Base-by-base conservation (phyloP, 2,329 filamentous ascomycete genomes). In the Sporothrix pallida region DNA sequence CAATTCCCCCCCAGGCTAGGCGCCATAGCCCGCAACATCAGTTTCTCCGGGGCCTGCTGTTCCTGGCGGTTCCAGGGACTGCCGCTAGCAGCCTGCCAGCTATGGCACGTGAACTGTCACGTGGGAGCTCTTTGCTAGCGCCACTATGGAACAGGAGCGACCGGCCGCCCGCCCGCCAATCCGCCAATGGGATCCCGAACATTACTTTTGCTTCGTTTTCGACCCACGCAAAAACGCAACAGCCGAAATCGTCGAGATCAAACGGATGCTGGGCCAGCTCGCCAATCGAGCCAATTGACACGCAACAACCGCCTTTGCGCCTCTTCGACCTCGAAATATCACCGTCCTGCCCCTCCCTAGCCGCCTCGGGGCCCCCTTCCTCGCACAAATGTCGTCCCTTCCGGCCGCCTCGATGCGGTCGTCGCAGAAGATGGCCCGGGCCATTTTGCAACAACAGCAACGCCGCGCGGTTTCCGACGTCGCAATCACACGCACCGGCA, bases 401-500 rank as follows among this genome's bases (percentile, higher is more conserved):
- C 72, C 75, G 81, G 85, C 88, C 78, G 83, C 86, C 82, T 85
- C 87, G 77, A 83, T 85, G 83, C 88, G 88, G 83, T 84, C 86
- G 77, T 84, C 85, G 78, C 83, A 83, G 78, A 84, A 82, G 80
- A 80, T 84, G 77, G 81, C 82, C 77, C 83, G 83, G 80, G 84
- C 83, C 79, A 79, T 85, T 77, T 79, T 84, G 78, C 84, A 86
- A 79, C 85, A 85, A 80, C 86, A 87, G 82, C 76, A 86, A 80
- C 85, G 85, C 80, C 86, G 87, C 82, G 83, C 83, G 76, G 80
- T 91, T 78, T 93, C 94, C 81, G 96, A 99, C 86, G 89, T 99
- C 80, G 87, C 93, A 80, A 97, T 99, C 81, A 97, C 95, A 76
- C 89, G 96, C 80, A 99, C 96, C 74, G 96, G 96, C 83, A 98